Percentiles rank a stretch among this genome's conserved stretches.
phyloP scores from a whole-genome alignment of 345 rosid genomes.

The Triadica sebifera region DNA sequence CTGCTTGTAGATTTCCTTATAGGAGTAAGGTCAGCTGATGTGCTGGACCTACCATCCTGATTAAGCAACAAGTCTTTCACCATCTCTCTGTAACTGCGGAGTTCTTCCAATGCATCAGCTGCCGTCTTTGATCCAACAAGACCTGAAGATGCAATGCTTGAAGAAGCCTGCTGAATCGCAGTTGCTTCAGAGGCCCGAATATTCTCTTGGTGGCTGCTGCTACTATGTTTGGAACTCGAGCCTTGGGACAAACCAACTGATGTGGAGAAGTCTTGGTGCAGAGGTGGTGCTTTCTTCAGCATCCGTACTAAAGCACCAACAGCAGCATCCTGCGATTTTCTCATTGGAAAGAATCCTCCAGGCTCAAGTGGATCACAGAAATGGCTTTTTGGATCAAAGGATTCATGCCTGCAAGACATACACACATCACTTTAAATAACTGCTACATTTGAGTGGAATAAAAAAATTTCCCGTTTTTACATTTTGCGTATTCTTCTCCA shows the following conservation, averaged over 20 bases:
- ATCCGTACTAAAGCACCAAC: conserved; percentile 81
- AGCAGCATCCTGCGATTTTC: conserved; percentile 80
- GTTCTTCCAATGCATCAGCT: conserved; percentile 87
- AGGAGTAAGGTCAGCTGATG: conserved; percentile 15
- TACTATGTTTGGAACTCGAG: conserved; percentile 31
- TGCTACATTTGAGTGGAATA: neutral
- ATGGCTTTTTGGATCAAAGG: conserved; percentile 54
- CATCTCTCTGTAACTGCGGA: conserved; percentile 62
- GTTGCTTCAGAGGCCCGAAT: conserved; percentile 19
- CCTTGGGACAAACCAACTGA: conserved; percentile 33
- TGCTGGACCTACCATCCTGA: conserved; percentile 40
- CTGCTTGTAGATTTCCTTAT: conserved; percentile 21
- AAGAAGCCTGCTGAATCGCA: conserved; percentile 32
- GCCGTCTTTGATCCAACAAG: conserved; percentile 58
- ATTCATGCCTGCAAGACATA: conserved; percentile 47
- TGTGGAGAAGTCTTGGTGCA: conserved; percentile 51
- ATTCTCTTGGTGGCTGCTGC: conserved; percentile 26
- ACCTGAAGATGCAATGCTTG: conserved; percentile 48
- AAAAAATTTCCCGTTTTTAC: neutral
- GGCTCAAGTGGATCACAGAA: conserved; percentile 42
- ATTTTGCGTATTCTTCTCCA: neutral
- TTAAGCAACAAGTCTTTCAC: conserved; percentile 51
- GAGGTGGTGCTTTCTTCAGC: conserved; percentile 90
- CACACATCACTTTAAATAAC: neutral
- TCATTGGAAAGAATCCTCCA: conserved; percentile 42